phyloP scores from a whole-genome alignment of 495 filamentous ascomycete species.

The Cercophora scortea region DNA sequence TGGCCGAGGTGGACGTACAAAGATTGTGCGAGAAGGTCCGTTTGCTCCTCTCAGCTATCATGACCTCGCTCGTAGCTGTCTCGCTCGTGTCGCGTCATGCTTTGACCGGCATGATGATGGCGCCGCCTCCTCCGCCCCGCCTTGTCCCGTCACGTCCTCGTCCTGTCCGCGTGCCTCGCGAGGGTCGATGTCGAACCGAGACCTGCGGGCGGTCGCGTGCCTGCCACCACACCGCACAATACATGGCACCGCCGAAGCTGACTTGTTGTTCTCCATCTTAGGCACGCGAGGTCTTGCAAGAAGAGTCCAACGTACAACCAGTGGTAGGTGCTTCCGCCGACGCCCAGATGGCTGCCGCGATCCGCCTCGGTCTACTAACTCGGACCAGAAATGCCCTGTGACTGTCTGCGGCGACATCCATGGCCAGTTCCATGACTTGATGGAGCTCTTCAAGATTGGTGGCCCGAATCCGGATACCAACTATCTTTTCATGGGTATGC shows the following conservation, averaged over 20 bases:
- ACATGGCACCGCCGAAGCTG: neutral
- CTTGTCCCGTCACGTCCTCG: neutral
- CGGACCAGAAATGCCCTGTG: constrained; percentile 76
- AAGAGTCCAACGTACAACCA: constrained; percentile 97
- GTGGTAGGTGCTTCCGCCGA: constrained; percentile 60
- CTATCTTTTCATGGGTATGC: constrained; percentile 88
- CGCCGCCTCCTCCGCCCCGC: neutral
- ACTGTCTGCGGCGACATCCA: constrained; percentile 93
- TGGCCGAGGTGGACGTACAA: constrained; percentile 90
- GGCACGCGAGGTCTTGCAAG: constrained; percentile 93
- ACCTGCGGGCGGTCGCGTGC: constrained; percentile 9
- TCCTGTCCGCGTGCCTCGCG: neutral
- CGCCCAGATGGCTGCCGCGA: neutral
- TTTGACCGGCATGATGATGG: neutral
- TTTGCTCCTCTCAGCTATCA: constrained; percentile 5
- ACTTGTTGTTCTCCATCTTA: constrained; percentile 26
- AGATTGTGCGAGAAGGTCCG: constrained; percentile 94
- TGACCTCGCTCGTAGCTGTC: too few relatives aligned
- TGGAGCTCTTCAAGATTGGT: constrained; percentile 91
- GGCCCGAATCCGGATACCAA: constrained; percentile 90
- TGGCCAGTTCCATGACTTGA: constrained; percentile 88
- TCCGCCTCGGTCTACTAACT: neutral
- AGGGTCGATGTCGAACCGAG: neutral
- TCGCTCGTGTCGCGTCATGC: too few relatives aligned
- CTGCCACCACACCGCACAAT: neutral